Base-by-base conservation (phyloP, 352 stramenopile genomes). In the Phytophthora sp. region DNA sequence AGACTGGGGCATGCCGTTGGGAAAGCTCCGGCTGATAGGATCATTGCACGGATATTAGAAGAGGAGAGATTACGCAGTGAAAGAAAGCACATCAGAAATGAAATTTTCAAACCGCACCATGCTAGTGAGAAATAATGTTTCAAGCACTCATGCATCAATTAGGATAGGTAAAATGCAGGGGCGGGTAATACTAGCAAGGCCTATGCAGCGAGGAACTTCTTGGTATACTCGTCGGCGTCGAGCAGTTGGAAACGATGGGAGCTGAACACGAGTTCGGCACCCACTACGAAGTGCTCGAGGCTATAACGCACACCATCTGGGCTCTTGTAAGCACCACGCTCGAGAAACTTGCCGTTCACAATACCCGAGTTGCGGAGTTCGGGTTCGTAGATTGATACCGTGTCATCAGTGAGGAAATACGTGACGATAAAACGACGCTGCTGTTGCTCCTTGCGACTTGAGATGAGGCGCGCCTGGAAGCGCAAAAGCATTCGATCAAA, bases 331-430 rank as follows among this genome's bases (percentile, higher is more conserved):
- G 60, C 54, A 3, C 86, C 82, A 15, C 87, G 83, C 53, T 96
- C 87, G 30, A 96, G 81, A 66, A 95, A 96, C 50, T 94, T 93
- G 65, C 84, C 87, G 38, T 84, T 85, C n/a, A 90, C 74, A 43
- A 92, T 71, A 34, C 87, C 87, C 27, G 82, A 91, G 69, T 95
- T 96, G 62, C 80, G 82, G 50, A 80, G 53, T 53, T 92, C 79
- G 1, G 81, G 83, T 55, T 96, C 88, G 50, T 91, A 92, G 65
- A 96, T 89, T 18, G 72, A 59, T 18, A 79, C 37, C 3, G 84
- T 96, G 68, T 93, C 84, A 55, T 96, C 86, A 32, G 77, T 85
- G 43, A 95, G 74, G 68, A 91, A 93, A 48, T 89, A 94, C 18
- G 84, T 86, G 65, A 95, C 74, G 51, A 96, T 82, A 53, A 95